Evolutionary conservation across 495 filamentous ascomycete species (phyloP).

Genomic region (Aspergillus campestris): DNA sequence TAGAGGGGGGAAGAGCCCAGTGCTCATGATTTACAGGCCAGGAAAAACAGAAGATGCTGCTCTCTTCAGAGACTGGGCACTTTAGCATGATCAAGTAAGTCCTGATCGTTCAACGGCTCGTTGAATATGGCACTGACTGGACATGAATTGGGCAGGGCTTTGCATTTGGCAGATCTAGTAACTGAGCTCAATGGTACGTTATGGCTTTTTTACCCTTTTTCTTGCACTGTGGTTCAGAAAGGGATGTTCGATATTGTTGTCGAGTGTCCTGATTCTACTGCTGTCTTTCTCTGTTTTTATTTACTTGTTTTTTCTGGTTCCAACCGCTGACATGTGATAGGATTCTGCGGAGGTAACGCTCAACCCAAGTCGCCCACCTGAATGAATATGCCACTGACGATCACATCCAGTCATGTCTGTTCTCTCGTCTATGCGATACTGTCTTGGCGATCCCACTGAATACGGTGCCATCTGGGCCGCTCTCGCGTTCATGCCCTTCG

Average conservation of each 20-base stretch:
- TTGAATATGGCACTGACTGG: slow-evolving; percentile 10
- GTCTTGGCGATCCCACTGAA: slow-evolving; percentile 61
- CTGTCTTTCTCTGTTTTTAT: no score
- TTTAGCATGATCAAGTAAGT: slow-evolving; percentile 64
- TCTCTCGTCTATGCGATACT: slow-evolving; percentile 93
- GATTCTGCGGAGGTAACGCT: slow-evolving; percentile 46
- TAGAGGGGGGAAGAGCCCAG: not conserved
- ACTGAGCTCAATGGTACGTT: slow-evolving; percentile 83
- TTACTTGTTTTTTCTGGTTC: no score
- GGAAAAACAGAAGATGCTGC: slow-evolving; percentile 81
- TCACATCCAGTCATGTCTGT: slow-evolving; percentile 67
- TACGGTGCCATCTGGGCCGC: slow-evolving; percentile 67
- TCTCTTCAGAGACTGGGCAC: slow-evolving; percentile 67
- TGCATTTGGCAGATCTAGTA: slow-evolving; percentile 92
- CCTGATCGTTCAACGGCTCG: not conserved
- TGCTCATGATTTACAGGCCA: slow-evolving; percentile 42
- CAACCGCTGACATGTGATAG: slow-evolving; percentile 21
- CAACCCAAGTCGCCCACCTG: not conserved
- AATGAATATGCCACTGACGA: slow-evolving; percentile 16
- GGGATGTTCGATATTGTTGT: no score
- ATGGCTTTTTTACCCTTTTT: not conserved
- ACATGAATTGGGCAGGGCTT: slow-evolving; percentile 44
- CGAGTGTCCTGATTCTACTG: no score
- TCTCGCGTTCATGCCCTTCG: slow-evolving; percentile 82
- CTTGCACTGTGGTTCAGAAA: no score